Conservation (phyloP, 192 early-diverging fungal species). For the Coemansia sp. region DNA sequence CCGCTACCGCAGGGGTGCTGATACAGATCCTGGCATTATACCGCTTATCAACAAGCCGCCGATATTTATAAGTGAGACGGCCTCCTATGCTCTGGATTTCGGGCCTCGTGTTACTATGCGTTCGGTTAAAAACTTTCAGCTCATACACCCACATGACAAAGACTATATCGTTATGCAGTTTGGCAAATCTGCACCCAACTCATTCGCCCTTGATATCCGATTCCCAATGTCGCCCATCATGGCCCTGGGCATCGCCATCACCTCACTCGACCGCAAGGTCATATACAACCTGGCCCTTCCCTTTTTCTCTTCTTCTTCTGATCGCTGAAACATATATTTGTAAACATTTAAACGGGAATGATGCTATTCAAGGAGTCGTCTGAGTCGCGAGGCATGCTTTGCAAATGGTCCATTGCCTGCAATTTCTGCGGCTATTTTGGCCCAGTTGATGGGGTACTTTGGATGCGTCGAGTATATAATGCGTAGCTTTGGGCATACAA, state of each 20-base stretch:
- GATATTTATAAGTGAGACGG: constrained; percentile 88
- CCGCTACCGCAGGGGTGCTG: neutral
- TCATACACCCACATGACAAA: constrained; percentile 89
- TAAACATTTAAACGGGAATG: neutral
- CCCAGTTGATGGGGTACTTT: neutral
- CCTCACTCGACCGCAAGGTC: constrained; percentile 87
- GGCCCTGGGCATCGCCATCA: constrained; percentile 88
- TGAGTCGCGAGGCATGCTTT: neutral
- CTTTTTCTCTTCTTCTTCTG: neutral
- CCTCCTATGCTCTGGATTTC: constrained; percentile 94
- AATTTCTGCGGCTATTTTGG: neutral
- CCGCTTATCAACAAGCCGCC: constrained; percentile 88
- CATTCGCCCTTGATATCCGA: constrained; percentile 88
- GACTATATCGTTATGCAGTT: constrained; percentile 96
- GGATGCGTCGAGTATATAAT: neutral
- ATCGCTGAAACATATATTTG: neutral
- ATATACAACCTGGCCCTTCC: constrained; percentile 56
- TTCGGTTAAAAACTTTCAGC: constrained; percentile 97
- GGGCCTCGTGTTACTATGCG: constrained; percentile 82
- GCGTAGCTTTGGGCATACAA: neutral
- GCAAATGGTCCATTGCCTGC: neutral
- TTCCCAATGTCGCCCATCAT: constrained; percentile 89
- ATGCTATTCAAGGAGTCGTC: neutral
- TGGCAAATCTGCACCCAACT: constrained; percentile 71
- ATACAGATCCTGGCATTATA: constrained; percentile 63